Base-by-base conservation (phyloP, 2,329 filamentous ascomycete genomes). In the Trichophyton equinum region DNA sequence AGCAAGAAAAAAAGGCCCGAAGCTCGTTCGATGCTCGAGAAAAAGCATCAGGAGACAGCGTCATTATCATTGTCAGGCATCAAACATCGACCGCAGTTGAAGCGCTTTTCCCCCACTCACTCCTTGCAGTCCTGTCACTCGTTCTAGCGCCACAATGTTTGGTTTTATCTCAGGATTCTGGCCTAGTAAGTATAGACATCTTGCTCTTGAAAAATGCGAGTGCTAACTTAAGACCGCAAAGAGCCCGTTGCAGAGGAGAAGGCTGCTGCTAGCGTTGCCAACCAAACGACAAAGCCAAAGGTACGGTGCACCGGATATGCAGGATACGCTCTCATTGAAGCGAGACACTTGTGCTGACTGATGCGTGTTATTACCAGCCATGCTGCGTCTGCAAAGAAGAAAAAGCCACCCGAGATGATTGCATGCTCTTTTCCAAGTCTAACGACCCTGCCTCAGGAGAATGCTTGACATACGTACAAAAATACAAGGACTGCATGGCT, bases 351-450 rank as follows among this genome's bases (percentile, higher is more conserved):
- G 18, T 25, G 6, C 49, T 53, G 20, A 53, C 25, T 30, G 46
- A 27, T 22, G 4, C 9, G 18, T 57, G 30, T 13, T 22, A 1
- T 46, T 38, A 38, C 33, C 60, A 96, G 90, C 92, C 92, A 49
- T 97, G 94, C 82, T 97, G 94, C 73, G 94, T 97, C 33, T 99
- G 94, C 84, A 96, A 91, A 73, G 85, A 94, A 51, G 91, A 99
- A 75, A 99, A 99, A 76, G 81, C 89, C 44, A 82, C 82, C 68
- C 89, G 94, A 65, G 94, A 99, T 78, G 91, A 99, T 77, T 99
- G 94, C 81, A 97, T 99, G 92, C 88, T 99, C 61, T 96, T 97
- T 79, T 95, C 90, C 61, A 91, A 84, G 64, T 82, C 88, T 63
- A 81, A 86, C 70, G 87, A 96, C 71, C 89, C 94, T 44, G 66